These are phyloP conservation scores for Serendipita sp. DNA, from an alignment of 1,284 basidiomycete species.

Conservation along the genomic window DNA sequence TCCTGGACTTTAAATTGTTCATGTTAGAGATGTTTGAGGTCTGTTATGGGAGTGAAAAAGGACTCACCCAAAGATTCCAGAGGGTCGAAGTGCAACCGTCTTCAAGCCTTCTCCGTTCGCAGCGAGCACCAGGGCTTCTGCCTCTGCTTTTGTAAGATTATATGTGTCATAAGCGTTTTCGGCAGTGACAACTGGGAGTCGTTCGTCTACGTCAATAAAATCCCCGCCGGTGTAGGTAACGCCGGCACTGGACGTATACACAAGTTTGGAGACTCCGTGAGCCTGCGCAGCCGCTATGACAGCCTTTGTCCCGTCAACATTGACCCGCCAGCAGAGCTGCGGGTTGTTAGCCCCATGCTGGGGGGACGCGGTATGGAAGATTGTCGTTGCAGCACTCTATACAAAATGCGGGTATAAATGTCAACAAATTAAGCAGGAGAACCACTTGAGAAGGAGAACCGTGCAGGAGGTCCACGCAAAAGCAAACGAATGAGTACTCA, in stretches of 20 bases:
- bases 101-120: slow-evolving; percentile 77
- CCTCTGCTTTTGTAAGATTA: slow-evolving; percentile 91
- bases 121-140: slow-evolving; percentile 69
- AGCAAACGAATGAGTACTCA: slow-evolving; percentile 22
- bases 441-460: too few relatives aligned
- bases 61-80: slow-evolving; percentile 89
- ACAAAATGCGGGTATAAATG: background rate
- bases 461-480: too few relatives aligned
- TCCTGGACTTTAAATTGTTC: slow-evolving; percentile 47
- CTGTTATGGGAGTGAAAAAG: background rate
- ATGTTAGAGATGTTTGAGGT: slow-evolving; percentile 5
- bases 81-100: slow-evolving; percentile 83
- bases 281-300: slow-evolving; percentile 71
- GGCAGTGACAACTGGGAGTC: slow-evolving; percentile 70
- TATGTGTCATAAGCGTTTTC: slow-evolving; percentile 30
- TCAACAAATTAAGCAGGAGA: background rate
- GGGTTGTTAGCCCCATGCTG: slow-evolving; percentile 56
- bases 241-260: slow-evolving; percentile 91
- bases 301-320: slow-evolving; percentile 81
- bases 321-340: slow-evolving; percentile 82
- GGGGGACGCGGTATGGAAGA: slow-evolving; percentile 95
- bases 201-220: slow-evolving; percentile 81
- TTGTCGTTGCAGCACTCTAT: slow-evolving; percentile 67
- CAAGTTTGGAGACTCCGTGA: slow-evolving; percentile 67
- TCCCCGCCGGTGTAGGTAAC: slow-evolving; percentile 81